A percentile compares a stretch with the other conserved stretches of the same genome.
Evolutionary conservation across 2,329 filamentous ascomycete genomes (phyloP).

Genomic region (Bertia moriformis): DNA sequence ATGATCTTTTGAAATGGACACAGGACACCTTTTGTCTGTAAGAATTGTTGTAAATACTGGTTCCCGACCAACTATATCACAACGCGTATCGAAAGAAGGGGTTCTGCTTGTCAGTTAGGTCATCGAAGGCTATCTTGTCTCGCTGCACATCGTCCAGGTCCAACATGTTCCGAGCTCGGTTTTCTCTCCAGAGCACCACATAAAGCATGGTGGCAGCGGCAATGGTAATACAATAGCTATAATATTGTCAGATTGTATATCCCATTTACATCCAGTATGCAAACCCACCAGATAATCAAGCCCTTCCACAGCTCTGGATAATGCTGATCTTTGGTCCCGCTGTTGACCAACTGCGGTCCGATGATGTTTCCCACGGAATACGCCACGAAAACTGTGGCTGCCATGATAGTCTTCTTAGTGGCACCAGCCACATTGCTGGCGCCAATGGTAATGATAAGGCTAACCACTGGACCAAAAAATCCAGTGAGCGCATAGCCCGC

Average conservation of each 20-base stretch:
- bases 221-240: slow-evolving; percentile 55
- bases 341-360: slow-evolving; percentile 56
- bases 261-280: neutral
- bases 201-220: slow-evolving; percentile 38
- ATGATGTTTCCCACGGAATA: slow-evolving; percentile 69
- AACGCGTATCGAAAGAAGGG: slow-evolving; percentile 49
- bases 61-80: too few species aligned
- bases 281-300: slow-evolving; percentile 41
- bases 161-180: slow-evolving; percentile 30
- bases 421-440: slow-evolving; percentile 61
- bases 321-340: slow-evolving; percentile 47
- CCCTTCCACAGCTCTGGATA: slow-evolving; percentile 61
- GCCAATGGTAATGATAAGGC: slow-evolving; percentile 38
- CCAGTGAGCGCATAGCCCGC: slow-evolving; percentile 60
- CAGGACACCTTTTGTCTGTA: too few species aligned
- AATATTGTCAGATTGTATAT: slow-evolving; percentile 7
- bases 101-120: slow-evolving; percentile 57
- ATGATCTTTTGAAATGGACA: too few species aligned
- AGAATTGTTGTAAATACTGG: too few species aligned
- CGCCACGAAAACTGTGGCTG: slow-evolving; percentile 58
- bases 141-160: slow-evolving; percentile 43
- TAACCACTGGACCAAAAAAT: slow-evolving; percentile 59
- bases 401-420: slow-evolving; percentile 68
- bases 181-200: slow-evolving; percentile 41
- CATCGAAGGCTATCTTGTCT: slow-evolving; percentile 50